Conservation (phyloP, 768 basidiomycete species). For the Holtermannia corniformis region DNA sequence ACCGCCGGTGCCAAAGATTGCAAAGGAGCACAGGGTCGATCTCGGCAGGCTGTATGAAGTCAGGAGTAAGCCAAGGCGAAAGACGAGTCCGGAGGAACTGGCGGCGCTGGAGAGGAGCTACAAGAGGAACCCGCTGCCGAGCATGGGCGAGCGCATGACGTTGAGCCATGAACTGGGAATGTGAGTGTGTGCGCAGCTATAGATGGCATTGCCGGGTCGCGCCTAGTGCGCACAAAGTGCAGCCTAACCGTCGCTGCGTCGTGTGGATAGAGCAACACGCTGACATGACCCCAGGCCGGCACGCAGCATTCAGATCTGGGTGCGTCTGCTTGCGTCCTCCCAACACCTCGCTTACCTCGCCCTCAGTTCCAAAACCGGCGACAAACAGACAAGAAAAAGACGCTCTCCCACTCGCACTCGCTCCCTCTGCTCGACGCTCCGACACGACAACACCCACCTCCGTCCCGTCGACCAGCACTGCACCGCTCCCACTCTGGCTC, state of each 20-base stretch:
- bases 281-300: neutral
- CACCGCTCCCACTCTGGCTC: neutral
- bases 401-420: neutral
- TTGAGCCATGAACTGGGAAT: neutral
- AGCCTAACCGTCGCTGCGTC: too few species aligned
- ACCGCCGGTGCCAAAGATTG: too few species aligned
- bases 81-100: neutral
- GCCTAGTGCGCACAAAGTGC: too few species aligned
- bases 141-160: neutral
- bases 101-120: neutral
- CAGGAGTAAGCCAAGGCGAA: neutral
- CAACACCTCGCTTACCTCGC: too few species aligned
- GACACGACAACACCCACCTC: neutral
- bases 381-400: neutral
- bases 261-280: too few species aligned
- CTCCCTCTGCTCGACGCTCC: neutral
- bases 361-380: neutral
- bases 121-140: neutral
- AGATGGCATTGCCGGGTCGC: too few species aligned
- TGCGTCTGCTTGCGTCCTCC: too few species aligned
- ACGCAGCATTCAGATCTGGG: neutral
- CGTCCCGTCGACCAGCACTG: neutral
- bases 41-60: neutral
- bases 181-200: neutral
- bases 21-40: too few species aligned